Conservation (phyloP, 176 grass and related monocot genomes). For the Paspalum vaginatum region DNA sequence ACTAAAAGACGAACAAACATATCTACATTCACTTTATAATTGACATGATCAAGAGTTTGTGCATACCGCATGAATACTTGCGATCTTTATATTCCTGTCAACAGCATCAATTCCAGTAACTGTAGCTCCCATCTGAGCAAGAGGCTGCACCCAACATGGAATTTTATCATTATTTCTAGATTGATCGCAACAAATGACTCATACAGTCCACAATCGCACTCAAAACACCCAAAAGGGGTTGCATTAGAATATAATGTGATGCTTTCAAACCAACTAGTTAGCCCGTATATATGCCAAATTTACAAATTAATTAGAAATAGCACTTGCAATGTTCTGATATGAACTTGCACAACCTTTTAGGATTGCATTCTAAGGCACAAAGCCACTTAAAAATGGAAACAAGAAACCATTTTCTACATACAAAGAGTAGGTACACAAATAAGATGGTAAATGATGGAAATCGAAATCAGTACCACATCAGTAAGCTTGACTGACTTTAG, state of each 20-base stretch:
- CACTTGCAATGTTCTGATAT: not conserved
- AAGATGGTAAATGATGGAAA: not conserved
- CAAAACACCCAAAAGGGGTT: not conserved
- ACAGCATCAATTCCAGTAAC: conserved; percentile 96
- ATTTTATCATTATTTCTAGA: not conserved
- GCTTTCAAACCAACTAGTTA: conserved; percentile 21
- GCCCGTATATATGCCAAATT: not conserved
- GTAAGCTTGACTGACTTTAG: conserved; percentile 16
- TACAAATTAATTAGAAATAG: not conserved
- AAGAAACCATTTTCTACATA: not conserved
- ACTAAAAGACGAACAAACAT: conserved; percentile 11
- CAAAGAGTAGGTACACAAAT: not conserved
- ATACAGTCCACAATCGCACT: not conserved
- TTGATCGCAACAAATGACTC: not conserved
- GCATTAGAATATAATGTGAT: conserved; percentile 1
- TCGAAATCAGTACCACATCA: conserved; percentile 19
- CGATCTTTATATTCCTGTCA: conserved; percentile 92
- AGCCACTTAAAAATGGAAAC: not conserved
- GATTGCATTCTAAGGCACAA: not conserved
- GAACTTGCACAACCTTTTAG: not conserved
- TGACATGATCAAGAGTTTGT: conserved; percentile 19
- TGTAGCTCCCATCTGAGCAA: conserved; percentile 84
- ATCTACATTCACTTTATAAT: conserved; percentile 18
- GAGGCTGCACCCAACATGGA: conserved; percentile 58
- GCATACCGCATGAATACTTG: conserved; percentile 85